Evolutionary conservation across 2,329 filamentous ascomycete genomes (phyloP), one percentile per base, ranked within the genome.

Genomic region (Ophiosphaerella korrae): DNA sequence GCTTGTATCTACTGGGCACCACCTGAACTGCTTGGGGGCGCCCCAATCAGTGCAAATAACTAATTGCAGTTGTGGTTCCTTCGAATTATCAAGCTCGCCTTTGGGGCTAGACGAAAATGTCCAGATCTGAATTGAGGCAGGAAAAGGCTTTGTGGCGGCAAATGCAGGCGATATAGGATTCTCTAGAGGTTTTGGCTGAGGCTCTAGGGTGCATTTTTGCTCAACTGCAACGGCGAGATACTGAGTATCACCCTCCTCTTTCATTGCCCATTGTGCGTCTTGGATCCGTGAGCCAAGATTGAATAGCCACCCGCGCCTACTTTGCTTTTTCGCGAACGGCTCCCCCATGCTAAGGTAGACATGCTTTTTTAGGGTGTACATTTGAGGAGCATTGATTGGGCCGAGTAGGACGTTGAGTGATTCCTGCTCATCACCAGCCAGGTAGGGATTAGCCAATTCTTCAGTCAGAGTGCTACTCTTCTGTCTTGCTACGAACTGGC

Each of bases 31-130:
- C 55, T 77, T 81, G 14, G 84, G 68, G 49, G 82, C 77, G 2
- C 84, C 84, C 78, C 82, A 85, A 18, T 83, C 75, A 2, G 80
- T 78, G 57, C 82, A 84, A n/a, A 86, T 64, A 3, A 81, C 78
- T 32, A 79, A 58, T 23, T 73, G 72, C 36, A 86, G 72, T 38
- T 67, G 63, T 3, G 84, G 83, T 13, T 73, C 60, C 7, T 52
- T 60, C 0, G 59, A 63, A 56, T 74, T 74, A 59, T 83, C 76
- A 6, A 84, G 67, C 2, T 67, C 71, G 12, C 74, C 72, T 1
- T 67, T 62, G 36, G 66, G 47, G 13, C 64, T 69, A 3, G 76
- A 74, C 33, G 74, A 70, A 57, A 87, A 82, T 5, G 78, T 73
- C 84, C 84, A 87, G 6, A 87, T 78, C 55, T 86, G 83, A 29